Base-by-base conservation (phyloP, 768 basidiomycete genomes). In the Rhodosporidiobolus sp. region DNA sequence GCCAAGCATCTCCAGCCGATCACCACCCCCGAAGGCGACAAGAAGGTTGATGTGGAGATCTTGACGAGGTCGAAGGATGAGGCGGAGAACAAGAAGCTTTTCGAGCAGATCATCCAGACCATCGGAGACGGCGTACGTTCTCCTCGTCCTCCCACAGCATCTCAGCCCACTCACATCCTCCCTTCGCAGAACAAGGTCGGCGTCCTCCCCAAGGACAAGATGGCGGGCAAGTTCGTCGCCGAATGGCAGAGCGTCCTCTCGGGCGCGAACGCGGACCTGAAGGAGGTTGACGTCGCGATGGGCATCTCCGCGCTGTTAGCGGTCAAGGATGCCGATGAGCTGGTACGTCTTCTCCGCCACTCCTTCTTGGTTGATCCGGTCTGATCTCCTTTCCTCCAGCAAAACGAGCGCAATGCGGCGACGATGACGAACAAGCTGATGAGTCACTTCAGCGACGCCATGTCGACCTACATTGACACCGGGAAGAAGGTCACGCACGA, bases 401-500 rank as follows among this genome's bases (percentile, higher is more conserved):
- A 90, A 90, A 84, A 83, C 72, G 86, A 88, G 24, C 87, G 90
- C 75, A 87, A 83, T 0, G 91, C 93, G 24, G 86, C 90, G 8
- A 85, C 84, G 72, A 82, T 97, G 59, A 94, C 92, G 1, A 91
- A 91, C 26, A 93, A 92, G 0, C 84, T 97, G 22, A 86, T 98
- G 73, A 85, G 87, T 66, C 85, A 94, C 80, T 90, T 97, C 55
- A 89, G 90, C 32, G 85, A 89, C 49, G 94, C 90, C 81, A 85
- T 98, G 77, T 92, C 94, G 81, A 86, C 87, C 7, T 94, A 96
- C 79, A 85, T 98, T 46, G 95, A 99, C 82, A 88, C 88, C 76
- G 93, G 94, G 79, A 88, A 90, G 53, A 92, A 91, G 80, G 89
- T 96, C 43, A 86, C 91, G 0, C 95, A 99, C 78, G 92, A 94